Conservation (phyloP, 176 grass and related monocot genomes). For the Lolium rigidum region DNA sequence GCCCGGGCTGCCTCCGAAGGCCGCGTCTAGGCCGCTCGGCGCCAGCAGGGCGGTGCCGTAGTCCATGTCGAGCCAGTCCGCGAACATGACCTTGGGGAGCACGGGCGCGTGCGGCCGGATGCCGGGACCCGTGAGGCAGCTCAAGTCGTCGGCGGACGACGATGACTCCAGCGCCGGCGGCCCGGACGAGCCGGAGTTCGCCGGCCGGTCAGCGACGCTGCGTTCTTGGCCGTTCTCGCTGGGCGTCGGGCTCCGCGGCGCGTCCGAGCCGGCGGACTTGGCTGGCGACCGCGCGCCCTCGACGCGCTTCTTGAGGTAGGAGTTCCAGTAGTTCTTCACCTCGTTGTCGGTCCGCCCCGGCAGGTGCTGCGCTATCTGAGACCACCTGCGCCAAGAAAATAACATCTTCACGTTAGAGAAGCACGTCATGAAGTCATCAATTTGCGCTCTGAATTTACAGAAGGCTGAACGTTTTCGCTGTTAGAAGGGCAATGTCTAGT, state of each 20-base stretch:
- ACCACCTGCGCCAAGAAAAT: conserved; percentile 64
- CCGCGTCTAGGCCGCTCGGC: conserved; percentile 27
- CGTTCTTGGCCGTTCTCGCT: conserved; percentile 36
- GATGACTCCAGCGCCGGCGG: conserved; percentile 44
- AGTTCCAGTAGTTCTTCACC: conserved; percentile 99
- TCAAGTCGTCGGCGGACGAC: conserved; percentile 59
- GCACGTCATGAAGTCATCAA: neutral
- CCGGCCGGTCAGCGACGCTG: conserved; percentile 10
- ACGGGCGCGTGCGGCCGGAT: conserved; percentile 48
- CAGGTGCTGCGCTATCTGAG: conserved; percentile 85
- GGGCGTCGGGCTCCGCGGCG: conserved; percentile 24
- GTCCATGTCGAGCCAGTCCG: conserved; percentile 85
- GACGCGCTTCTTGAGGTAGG: conserved; percentile 93
- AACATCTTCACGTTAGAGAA: conserved; percentile 5
- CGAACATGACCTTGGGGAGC: conserved; percentile 85
- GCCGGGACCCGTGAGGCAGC: conserved; percentile 42
- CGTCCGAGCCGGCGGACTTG: conserved; percentile 43
- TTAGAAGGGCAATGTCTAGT: neutral
- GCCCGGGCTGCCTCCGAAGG: conserved; percentile 36
- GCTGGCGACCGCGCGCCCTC: conserved; percentile 35
- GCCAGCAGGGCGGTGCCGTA: conserved; percentile 45
- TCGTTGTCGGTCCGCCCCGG: conserved; percentile 96
- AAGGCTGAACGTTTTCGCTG: neutral
- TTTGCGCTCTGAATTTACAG: neutral
- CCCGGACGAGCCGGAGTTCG: conserved; percentile 52